Evolutionary conservation across 2,329 filamentous ascomycete species (phyloP), one percentile per base, ranked within the genome.

Genomic region (Phyllosticta ampelicida): DNA sequence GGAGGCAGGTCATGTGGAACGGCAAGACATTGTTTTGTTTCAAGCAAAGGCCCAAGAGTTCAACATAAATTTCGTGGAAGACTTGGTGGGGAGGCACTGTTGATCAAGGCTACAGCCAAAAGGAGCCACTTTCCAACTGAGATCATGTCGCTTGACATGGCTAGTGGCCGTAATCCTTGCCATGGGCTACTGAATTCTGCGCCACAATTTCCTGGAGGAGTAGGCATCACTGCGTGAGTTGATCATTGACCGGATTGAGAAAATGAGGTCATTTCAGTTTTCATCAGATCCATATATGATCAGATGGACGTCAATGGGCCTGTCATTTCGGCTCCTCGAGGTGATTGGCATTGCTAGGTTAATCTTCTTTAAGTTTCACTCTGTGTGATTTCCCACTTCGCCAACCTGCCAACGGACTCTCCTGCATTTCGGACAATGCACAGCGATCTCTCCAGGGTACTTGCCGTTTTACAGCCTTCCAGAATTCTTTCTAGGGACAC

Each of bases 351-450:
- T 18, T 44, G 13, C 13, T 3, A n/a, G 6, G 13, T 18, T 44
- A n/a, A 16, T 11, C 13, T 16, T 11, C 13, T 16, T 8, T 8
- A n/a, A 5, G 13, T 16, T 18, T 44, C 13, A 44, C 36, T 44
- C 36, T 44, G 36, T 16, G 36, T n/a, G 13, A 44, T n/a, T 44
- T 92, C 86, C 91, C 91, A 96, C 63, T 75, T 77, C 2, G 84
- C 92, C 63, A 97, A 71, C 74, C 91, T 86, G 2, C 89, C 92
- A 4, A 94, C 75, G 30, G 77, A 84, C 72, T 90, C 84, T 1
- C 94, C 94, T 1, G 86, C 83, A 67, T 91, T 87, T 56, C 92
- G 80, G 29, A 97, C 83, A 63, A 99, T 83, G 71, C 91, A 96
- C 10, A 89, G 65, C 53, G 16, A n/a, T 73, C 75, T 1, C 77